These are phyloP conservation scores for Chalara sp. DNA, from an alignment of 2,329 filamentous ascomycete genomes.

Conservation along the genomic window DNA sequence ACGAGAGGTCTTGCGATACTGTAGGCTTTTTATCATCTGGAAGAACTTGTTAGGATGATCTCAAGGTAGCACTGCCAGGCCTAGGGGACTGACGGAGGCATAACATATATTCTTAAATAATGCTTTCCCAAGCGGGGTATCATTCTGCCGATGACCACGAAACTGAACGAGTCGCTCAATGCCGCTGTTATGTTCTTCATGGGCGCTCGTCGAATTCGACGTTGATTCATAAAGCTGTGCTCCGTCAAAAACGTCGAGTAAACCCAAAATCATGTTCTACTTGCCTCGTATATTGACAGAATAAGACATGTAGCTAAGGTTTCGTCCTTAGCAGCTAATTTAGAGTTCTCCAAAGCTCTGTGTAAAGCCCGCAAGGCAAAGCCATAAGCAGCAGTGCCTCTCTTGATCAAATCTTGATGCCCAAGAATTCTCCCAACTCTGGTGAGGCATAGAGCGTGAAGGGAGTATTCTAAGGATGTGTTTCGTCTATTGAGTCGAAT, in stretches of 20 bases:
- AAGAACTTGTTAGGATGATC: neutral
- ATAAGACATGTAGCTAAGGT: constrained; percentile 1
- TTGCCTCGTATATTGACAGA: constrained; percentile 1
- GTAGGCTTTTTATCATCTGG: constrained; percentile 3
- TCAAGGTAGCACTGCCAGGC: neutral
- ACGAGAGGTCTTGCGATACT: constrained; percentile 1
- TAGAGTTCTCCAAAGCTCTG: neutral
- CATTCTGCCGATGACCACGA: neutral
- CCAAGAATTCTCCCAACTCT: neutral
- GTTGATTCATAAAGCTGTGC: constrained; percentile 1
- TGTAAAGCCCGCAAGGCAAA: neutral
- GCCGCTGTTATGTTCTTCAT: constrained; percentile 1
- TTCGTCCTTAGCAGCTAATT: constrained; percentile 1
- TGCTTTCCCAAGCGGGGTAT: neutral
- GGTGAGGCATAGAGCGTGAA: constrained; percentile 1
- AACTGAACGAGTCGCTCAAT: constrained; percentile 1
- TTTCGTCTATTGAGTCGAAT: neutral
- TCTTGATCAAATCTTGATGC: neutral
- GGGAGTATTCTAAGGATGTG: neutral
- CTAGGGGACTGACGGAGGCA: neutral
- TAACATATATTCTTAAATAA: constrained; percentile 2
- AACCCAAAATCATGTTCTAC: neutral
- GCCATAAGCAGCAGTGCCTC: neutral
- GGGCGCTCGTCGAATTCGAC: neutral
- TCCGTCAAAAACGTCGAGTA: neutral